These are phyloP conservation scores for Leishmania lainsoni DNA, from an alignment of 208 protist genomes.

Conservation along the genomic window DNA sequence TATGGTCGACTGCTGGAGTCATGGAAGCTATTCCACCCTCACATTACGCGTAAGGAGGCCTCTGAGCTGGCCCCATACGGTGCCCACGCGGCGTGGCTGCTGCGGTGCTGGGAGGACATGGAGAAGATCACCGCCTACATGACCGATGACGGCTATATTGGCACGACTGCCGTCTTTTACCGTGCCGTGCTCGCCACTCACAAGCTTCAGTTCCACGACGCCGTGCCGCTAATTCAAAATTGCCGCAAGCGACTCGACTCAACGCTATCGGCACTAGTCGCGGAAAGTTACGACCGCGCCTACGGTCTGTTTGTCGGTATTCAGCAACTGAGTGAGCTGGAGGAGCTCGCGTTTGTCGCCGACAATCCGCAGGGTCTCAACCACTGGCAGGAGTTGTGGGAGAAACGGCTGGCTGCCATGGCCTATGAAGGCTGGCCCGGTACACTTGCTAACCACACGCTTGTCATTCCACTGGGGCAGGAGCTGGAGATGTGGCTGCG, in stretches of 20 bases:
- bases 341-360: conserved; percentile 95
- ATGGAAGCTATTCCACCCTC: conserved; percentile 65
- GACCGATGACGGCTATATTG: conserved; percentile 88
- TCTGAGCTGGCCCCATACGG: conserved; percentile 92
- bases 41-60: conserved; percentile 75
- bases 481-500: conserved; percentile 98
- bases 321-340: conserved; percentile 98
- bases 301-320: conserved; percentile 97
- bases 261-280: conserved; percentile 95
- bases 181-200: conserved; percentile 77
- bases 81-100: conserved; percentile 95
- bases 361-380: conserved; percentile 57
- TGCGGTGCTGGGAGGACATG: conserved; percentile 94
- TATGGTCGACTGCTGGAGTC: conserved; percentile 90
- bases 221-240: conserved; percentile 90
- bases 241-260: conserved; percentile 94
- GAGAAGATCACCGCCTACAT: conserved; percentile 89
- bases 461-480: conserved; percentile 93
- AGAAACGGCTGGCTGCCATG: conserved; percentile 79
- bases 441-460: conserved; percentile 95
- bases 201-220: conserved; percentile 76
- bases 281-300: conserved; percentile 98
- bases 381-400: conserved; percentile 90
- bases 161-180: conserved; percentile 94
- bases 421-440: conserved; percentile 97